Evolutionary conservation across 2,329 filamentous ascomycete species (phyloP).

Genomic region (Passalora sequoiae): DNA sequence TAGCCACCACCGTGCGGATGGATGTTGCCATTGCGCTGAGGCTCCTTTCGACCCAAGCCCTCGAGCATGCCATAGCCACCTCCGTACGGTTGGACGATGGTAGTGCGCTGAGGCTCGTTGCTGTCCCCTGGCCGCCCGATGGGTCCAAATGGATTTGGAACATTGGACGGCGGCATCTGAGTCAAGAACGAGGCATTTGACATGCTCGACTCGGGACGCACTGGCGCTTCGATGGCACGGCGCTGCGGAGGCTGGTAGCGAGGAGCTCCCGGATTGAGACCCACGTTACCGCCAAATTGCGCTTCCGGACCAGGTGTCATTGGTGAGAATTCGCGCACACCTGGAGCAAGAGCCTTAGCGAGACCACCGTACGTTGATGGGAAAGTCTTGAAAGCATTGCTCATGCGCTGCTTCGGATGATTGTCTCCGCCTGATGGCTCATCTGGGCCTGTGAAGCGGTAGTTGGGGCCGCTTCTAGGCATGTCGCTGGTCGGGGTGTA

Average conservation of each 20-base stretch:
- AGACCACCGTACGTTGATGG: too few species aligned
- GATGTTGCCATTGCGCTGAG: not conserved
- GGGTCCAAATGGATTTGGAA: not conserved
- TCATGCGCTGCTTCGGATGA: too few species aligned
- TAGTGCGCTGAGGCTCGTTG: not conserved
- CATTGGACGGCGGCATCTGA: slow-evolving; percentile 3
- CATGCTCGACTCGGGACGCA: slow-evolving; percentile 16
- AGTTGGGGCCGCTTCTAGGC: too few species aligned
- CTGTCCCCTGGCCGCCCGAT: not conserved
- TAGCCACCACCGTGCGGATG: not conserved
- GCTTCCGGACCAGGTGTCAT: not conserved
- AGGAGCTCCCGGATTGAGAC: slow-evolving; percentile 2
- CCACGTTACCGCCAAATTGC: not conserved
- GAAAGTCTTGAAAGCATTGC: too few species aligned
- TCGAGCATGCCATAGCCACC: not conserved
- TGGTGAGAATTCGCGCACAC: not conserved
- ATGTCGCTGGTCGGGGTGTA: too few species aligned
- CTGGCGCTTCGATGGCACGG: slow-evolving; percentile 1
- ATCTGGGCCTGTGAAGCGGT: too few species aligned
- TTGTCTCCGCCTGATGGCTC: too few species aligned
- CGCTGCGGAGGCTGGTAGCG: slow-evolving; percentile 5
- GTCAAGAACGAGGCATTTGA: slow-evolving; percentile 10
- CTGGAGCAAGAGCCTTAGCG: too few species aligned
- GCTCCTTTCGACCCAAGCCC: too few species aligned
- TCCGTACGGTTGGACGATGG: not conserved